Evolutionary conservation across 1,284 basidiomycete species (phyloP).

Genomic region (Coriolopsis trogii): DNA sequence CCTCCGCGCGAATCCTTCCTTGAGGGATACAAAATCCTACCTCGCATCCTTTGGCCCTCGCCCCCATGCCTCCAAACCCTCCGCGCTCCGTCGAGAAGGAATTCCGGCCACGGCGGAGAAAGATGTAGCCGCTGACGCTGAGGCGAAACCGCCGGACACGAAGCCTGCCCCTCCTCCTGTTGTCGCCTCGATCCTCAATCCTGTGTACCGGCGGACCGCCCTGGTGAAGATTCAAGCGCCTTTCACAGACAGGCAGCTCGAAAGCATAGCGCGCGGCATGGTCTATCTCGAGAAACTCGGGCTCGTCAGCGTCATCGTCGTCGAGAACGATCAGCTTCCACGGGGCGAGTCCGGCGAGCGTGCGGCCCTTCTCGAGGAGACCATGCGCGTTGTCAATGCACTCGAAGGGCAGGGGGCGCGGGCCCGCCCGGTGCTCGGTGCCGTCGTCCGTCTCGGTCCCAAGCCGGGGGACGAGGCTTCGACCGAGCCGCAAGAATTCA

Average conservation of each 20-base stretch:
- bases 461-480: slow-evolving; percentile 56
- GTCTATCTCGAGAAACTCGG: slow-evolving; percentile 96
- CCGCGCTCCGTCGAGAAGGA: slow-evolving; percentile 19
- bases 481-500: slow-evolving; percentile 33
- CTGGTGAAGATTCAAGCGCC: slow-evolving; percentile 98
- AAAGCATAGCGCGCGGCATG: slow-evolving; percentile 92
- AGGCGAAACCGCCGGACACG: slow-evolving; percentile 31
- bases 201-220: slow-evolving; percentile 82
- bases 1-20: slow-evolving; percentile 90
- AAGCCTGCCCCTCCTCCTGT: slow-evolving; percentile 51
- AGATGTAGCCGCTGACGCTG: slow-evolving; percentile 21
- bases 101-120: slow-evolving; percentile 18
- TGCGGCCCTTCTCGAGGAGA: slow-evolving; percentile 64
- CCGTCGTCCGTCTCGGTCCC: slow-evolving; percentile 84
- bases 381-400: slow-evolving; percentile 82
- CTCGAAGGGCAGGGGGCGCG: slow-evolving; percentile 86
- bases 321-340: slow-evolving; percentile 85
- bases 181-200: slow-evolving; percentile 84
- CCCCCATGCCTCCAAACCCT: slow-evolving; percentile 34
- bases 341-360: slow-evolving; percentile 72
- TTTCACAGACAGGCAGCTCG: slow-evolving; percentile 93
- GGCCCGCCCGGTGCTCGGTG: slow-evolving; percentile 86
- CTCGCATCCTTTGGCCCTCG: slow-evolving; percentile 81
- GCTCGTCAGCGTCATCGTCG: slow-evolving; percentile 91
- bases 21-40: slow-evolving; percentile 89